These are phyloP conservation scores for Curvularia sp. DNA, from an alignment of 2,329 filamentous ascomycete species.

Conservation along the genomic window DNA sequence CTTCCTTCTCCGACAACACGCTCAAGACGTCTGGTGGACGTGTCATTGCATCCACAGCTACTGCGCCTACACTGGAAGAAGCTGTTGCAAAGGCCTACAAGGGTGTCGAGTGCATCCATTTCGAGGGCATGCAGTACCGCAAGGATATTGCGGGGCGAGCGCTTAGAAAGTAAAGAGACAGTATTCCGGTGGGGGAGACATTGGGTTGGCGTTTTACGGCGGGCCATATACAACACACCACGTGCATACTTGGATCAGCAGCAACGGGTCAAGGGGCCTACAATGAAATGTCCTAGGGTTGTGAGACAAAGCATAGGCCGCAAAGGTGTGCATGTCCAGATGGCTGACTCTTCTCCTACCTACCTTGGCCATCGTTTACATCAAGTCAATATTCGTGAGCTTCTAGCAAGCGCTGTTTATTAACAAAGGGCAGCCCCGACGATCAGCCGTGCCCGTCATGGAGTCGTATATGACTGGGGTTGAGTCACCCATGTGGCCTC, in stretches of 20 bases:
- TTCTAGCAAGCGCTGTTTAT: not conserved
- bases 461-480: not conserved
- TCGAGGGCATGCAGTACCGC: slow-evolving; percentile 88
- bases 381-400: not conserved
- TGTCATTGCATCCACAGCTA: slow-evolving; percentile 91
- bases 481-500: not conserved
- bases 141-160: slow-evolving; percentile 81
- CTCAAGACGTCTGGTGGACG: slow-evolving; percentile 84
- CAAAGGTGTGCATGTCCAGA: not conserved
- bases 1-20: slow-evolving; percentile 65
- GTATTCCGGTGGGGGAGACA: not conserved
- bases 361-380: slow-evolving; percentile 11
- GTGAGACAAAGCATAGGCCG: not conserved
- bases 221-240: not conserved
- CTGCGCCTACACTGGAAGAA: slow-evolving; percentile 75
- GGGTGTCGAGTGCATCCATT: slow-evolving; percentile 79
- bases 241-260: not conserved
- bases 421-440: too few species aligned
- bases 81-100: slow-evolving; percentile 89
- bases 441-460: not conserved
- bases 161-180: slow-evolving; percentile 41
- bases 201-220: slow-evolving; percentile 5
- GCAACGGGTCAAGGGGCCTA: not conserved
- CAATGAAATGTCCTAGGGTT: not conserved
- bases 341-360: not conserved